Conservation (phyloP, 306 rosid species). For the Carpinus viminea region DNA sequence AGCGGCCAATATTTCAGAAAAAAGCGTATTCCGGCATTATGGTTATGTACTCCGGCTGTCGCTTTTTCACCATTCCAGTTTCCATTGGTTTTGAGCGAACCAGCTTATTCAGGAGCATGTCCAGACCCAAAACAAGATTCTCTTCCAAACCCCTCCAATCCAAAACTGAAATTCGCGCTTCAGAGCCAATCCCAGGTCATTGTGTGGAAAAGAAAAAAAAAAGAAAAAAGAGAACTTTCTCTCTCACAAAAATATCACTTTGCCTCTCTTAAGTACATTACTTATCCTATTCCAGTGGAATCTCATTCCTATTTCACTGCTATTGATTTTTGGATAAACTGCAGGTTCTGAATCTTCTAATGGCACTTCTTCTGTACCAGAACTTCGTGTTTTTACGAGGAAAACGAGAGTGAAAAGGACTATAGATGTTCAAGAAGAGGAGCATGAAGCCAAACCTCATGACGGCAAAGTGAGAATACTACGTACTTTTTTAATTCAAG, state of each 20-base stretch:
- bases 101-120: constrained; percentile 25
- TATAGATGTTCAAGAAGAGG: constrained; percentile 18
- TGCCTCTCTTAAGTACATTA: not conserved
- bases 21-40: not conserved
- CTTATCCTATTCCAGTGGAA: not conserved
- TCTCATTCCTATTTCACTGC: constrained; percentile 12
- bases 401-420: constrained; percentile 56
- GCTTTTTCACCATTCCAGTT: not conserved
- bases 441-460: constrained; percentile 18
- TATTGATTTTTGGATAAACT: not conserved
- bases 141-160: constrained; percentile 18
- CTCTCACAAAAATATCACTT: not conserved
- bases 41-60: not conserved
- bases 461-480: constrained; percentile 37
- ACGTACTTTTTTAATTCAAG: not conserved
- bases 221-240: not conserved
- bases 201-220: not conserved
- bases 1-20: no score
- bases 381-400: constrained; percentile 62
- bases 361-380: constrained; percentile 45
- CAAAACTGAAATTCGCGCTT: constrained; percentile 18
- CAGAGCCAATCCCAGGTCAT: constrained; percentile 4
- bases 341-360: constrained; percentile 34
- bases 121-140: constrained; percentile 17
- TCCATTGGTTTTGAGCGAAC: constrained; percentile 11